phyloP scores from a whole-genome alignment of 371 early-diverging fungal species.

The Sanchytrium tribonematis region DNA sequence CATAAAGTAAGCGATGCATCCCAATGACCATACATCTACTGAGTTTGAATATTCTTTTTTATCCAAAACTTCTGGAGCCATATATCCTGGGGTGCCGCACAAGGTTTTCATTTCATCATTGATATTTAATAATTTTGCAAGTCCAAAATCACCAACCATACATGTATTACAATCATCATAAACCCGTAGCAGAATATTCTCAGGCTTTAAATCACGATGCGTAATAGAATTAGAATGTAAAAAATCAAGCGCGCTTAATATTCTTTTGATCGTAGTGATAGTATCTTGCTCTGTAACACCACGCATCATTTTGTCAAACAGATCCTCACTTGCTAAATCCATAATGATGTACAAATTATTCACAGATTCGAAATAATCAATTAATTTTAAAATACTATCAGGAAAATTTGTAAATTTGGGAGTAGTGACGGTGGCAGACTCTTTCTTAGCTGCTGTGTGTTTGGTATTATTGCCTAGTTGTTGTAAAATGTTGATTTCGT shows the following conservation, averaged over 20 bases:
- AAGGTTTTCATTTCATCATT: slow-evolving; percentile 8
- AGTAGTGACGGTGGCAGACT: no score
- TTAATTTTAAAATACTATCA: not conserved
- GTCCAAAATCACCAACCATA: slow-evolving; percentile 15
- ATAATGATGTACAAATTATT: not conserved
- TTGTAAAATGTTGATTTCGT: slow-evolving; percentile 56
- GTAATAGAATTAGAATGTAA: slow-evolving; percentile 14
- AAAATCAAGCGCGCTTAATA: slow-evolving; percentile 7
- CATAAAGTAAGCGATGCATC: slow-evolving; percentile 16
- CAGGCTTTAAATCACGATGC: slow-evolving; percentile 15
- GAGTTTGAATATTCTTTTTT: slow-evolving; percentile 15
- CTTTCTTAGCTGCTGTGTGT: no score
- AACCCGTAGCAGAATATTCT: slow-evolving; percentile 11
- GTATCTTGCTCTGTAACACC: not conserved
- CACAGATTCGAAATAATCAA: not conserved
- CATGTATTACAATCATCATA: not conserved
- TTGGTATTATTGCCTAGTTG: no score
- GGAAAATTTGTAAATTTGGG: not conserved
- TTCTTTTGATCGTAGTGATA: not conserved
- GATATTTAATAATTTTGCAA: slow-evolving; percentile 7
- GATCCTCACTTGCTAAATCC: not conserved
- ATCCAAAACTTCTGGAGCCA: slow-evolving; percentile 20
- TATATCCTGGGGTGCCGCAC: slow-evolving; percentile 30
- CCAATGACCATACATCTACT: slow-evolving; percentile 17
- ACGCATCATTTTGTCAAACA: not conserved